A percentile compares a stretch with the other conserved stretches of the same genome.
Conservation (phyloP, 192 early-diverging fungal species). For the Coemansia sp. region DNA sequence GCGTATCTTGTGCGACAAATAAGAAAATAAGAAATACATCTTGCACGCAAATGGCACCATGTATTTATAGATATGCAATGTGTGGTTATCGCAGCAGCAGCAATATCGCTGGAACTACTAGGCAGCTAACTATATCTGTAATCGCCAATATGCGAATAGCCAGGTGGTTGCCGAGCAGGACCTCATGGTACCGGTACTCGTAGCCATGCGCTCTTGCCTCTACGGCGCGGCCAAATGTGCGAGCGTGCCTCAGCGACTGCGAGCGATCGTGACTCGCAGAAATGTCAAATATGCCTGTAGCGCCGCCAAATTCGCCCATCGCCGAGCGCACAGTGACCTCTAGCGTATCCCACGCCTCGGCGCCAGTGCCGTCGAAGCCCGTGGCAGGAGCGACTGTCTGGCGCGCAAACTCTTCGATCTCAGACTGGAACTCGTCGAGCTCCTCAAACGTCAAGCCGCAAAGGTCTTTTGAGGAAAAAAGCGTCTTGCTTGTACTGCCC, state of each 20-base stretch:
- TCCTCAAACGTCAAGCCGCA: conserved; percentile 28
- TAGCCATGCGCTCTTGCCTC: conserved; percentile 9
- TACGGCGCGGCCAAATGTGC: conserved; percentile 9
- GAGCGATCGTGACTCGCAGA: not conserved
- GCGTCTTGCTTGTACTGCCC: conserved; percentile 2
- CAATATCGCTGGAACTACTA: conserved; percentile 23
- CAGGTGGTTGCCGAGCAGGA: conserved; percentile 54
- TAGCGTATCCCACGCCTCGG: conserved; percentile 24
- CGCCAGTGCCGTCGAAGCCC: not conserved
- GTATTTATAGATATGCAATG: not conserved
- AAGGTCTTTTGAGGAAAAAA: conserved; percentile 15
- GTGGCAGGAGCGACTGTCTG: conserved; percentile 11
- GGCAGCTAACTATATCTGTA: conserved; percentile 19
- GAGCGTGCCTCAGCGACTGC: not conserved
- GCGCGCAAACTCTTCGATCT: conserved; percentile 25
- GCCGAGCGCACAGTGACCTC: conserved; percentile 66
- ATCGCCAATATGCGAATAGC: conserved; percentile 52
- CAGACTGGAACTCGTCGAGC: conserved; percentile 26
- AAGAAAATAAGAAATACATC: conserved; percentile 23
- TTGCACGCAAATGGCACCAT: not conserved
- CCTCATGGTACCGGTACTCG: conserved; percentile 57
- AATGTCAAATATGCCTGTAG: conserved; percentile 66
- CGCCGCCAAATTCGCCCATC: conserved; percentile 65
- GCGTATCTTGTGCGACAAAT: conserved; percentile 22
- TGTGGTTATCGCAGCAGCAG: not conserved